These are phyloP conservation scores for Ochetophila trinervis DNA, from an alignment of 306 rosid species.

Conservation along the genomic window DNA sequence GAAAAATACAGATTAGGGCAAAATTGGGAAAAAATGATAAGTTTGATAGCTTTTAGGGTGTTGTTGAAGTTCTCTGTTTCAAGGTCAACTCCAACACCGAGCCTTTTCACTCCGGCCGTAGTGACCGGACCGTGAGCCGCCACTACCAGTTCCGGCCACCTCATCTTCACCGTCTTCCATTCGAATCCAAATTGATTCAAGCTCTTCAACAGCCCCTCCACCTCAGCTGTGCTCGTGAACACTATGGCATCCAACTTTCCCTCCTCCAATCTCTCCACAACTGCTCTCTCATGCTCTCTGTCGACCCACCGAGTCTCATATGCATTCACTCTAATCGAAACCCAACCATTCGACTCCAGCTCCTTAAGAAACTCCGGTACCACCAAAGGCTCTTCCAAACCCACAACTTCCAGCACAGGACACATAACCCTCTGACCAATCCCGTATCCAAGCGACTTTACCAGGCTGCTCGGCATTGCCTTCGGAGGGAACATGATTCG, in stretches of 20 bases:
- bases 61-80: too few species aligned
- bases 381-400: constrained; percentile 62
- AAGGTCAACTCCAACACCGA: constrained; percentile 70
- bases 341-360: constrained; percentile 44
- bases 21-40: too few species aligned
- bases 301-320: constrained; percentile 80
- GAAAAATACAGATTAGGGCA: too few species aligned
- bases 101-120: constrained; percentile 54
- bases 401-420: constrained; percentile 53
- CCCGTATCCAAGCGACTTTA: constrained; percentile 45
- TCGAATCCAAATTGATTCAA: constrained; percentile 50
- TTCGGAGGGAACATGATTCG: constrained; percentile 46
- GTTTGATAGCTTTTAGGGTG: too few species aligned
- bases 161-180: constrained; percentile 36
- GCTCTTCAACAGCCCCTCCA: too few species aligned
- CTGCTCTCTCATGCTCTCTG: constrained; percentile 42
- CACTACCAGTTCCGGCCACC: constrained; percentile 45
- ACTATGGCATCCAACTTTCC: too few species aligned
- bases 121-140: constrained; percentile 81
- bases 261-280: constrained; percentile 40
- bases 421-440: constrained; percentile 44
- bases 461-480: constrained; percentile 52
- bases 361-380: constrained; percentile 58
- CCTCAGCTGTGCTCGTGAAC: too few species aligned
- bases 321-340: constrained; percentile 48